Evolutionary conservation across 2,329 filamentous ascomycete species (phyloP), one percentile per base, ranked within the genome.

Genomic region (Alternaria rosae): DNA sequence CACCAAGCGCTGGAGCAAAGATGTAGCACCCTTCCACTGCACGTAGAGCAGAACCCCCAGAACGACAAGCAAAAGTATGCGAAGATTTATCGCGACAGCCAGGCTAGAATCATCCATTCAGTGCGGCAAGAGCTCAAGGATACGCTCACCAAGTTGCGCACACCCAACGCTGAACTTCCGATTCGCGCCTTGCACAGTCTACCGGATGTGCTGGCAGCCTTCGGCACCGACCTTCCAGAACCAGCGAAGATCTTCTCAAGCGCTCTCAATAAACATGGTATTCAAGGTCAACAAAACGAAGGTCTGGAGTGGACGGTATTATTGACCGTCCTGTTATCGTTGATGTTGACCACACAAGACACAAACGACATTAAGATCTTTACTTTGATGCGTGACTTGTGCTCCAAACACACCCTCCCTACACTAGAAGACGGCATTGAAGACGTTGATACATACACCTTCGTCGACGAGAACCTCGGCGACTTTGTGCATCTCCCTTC

Each of bases 11-110:
- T 78, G 23, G 58, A 69, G 23, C 59, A 68, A 32, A 68, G 70
- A 32, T 70, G 69, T 47, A 55, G 61, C 11, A 64, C 52, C 13
- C 68, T 77, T 1, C 70, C 72, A 2, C 59, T 70, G 2, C 25
- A 41, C 5, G 21, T 62, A 6, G 10, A 56, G 3, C 35, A 32
- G 3, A 12, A 50, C 4, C 66, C 66, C 5, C 48, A 48, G 3
- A 83, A 82, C 62, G 47, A 67, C 3, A 81, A 77, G 57, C 82
- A 83, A 68, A 70, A 65, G 25, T 78, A 78, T 47, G 81, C 82
- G 3, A 76, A 75, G 38, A 79, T 81, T 7, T 84, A 84, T 64
- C 78, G 82, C 20, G 73, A 79, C 45, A 74, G 79, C 7, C 82
- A 84, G 67, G 70, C 71, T 3, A 68, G 58, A 3, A 71, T 77